phyloP scores from a whole-genome alignment of 768 basidiomycete species.

The Mycena vulgaris region DNA sequence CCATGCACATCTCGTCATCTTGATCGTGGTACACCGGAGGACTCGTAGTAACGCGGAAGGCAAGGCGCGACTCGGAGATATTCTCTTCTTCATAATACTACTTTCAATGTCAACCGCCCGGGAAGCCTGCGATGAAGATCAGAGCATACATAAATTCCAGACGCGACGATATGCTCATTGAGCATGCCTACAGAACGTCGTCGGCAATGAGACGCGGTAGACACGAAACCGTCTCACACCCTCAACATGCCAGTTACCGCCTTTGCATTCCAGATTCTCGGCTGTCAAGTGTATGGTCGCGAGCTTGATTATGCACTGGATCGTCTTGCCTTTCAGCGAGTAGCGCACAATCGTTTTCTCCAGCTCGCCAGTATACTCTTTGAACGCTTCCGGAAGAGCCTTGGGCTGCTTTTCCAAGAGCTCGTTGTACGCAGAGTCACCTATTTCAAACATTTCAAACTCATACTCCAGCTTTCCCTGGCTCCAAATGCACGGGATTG shows the following conservation, averaged over 20 bases:
- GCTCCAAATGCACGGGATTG: constrained; percentile 29
- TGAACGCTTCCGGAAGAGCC: constrained; percentile 26
- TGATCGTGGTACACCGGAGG: constrained; percentile 37
- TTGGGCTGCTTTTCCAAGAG: not conserved
- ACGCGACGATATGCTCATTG: constrained; percentile 9
- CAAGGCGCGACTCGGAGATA: constrained; percentile 48
- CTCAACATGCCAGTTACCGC: constrained; percentile 31
- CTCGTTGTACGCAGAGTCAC: not conserved
- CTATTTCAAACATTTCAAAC: constrained; percentile 1
- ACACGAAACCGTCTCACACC: constrained; percentile 23
- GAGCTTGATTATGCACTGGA: constrained; percentile 55
- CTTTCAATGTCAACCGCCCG: too few species aligned
- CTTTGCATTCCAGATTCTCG: constrained; percentile 45
- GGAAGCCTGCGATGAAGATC: too few species aligned
- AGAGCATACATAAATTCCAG: constrained; percentile 25
- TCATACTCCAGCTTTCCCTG: not conserved
- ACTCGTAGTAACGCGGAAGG: constrained; percentile 47
- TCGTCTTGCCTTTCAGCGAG: constrained; percentile 35
- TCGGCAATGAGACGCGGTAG: not conserved
- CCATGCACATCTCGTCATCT: constrained; percentile 36
- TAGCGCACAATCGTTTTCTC: constrained; percentile 25
- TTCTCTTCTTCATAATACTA: too few species aligned
- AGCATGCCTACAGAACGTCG: too few species aligned
- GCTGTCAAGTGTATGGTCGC: constrained; percentile 51
- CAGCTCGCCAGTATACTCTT: constrained; percentile 30